Base-by-base conservation (phyloP, 768 basidiomycete species). In the Tremella mesenterica region DNA sequence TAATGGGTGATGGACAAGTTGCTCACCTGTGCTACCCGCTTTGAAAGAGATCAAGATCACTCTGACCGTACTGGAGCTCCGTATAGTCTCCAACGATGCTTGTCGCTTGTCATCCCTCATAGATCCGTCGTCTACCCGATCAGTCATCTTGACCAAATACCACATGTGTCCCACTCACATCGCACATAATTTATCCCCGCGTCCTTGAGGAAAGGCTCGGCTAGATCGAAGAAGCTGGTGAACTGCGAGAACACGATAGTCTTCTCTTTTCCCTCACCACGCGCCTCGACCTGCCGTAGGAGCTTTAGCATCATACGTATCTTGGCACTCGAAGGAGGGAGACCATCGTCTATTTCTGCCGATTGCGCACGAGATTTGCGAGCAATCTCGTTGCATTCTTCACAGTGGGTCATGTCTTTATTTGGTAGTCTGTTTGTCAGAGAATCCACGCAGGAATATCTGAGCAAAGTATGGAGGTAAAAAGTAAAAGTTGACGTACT, bases 41-140 rank as follows among this genome's bases (percentile, higher is more conserved):
- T 92, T 95, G 81, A 96, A 92, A 0, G 90, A 95, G 58, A 97
- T 91, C 58, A 99, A 75, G 56, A 97, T 95, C 38, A 93, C 83
- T 28, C 79, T 80, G 10, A 79, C 81, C 14, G 63, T 76, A 25
- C 73, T 71, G 68, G 79, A 81, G 16, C 59, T 81, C 65, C 79
- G 81, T 73, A 99, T 90, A 60, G 79, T 81, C 30, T 82, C 76
- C 38, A 97, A 73, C 3, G 87, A 80, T 14, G 77, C 80, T 61
- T 90, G 86, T 10, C 91, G 83, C 61, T 88, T 79, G 28, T 80
- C 80, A 54, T 84, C 79, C 13, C 76, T 74, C 87, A 96, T 91
- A 3, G 81, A 81, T 0, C 93, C 93, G 64, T 95, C 90, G 75
- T 92, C 90, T 96, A 69, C 12, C n/a, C 4, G 6, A 45, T 45